A percentile compares a stretch with the other conserved stretches of the same genome.
phyloP scores from a whole-genome alignment of 352 stramenopile genomes.

The Blastocystis sp. region DNA sequence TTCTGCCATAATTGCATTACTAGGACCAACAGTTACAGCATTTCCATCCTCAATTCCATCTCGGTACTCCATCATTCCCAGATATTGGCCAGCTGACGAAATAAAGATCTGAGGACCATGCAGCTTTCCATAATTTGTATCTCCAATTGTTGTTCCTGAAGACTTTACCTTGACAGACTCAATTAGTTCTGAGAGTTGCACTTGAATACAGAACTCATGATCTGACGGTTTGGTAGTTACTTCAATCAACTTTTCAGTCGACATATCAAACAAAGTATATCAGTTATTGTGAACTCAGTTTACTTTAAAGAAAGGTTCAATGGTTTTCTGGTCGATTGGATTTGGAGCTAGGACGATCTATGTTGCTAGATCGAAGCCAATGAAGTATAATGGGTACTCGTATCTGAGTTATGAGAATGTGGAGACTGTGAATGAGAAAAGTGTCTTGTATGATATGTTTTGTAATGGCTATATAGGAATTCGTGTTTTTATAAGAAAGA shows the following conservation, averaged over 20 bases:
- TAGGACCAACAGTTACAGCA: not conserved
- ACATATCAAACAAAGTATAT: no score
- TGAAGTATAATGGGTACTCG: not conserved
- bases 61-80: not conserved
- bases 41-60: not conserved
- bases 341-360: not conserved
- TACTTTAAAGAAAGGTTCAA: not conserved
- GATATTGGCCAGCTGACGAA: not conserved
- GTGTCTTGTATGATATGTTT: not conserved
- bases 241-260: not conserved
- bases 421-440: not conserved
- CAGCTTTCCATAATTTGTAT: not conserved
- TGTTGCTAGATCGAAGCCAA: not conserved
- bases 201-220: not conserved
- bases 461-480: not conserved
- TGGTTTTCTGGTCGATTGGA: not conserved
- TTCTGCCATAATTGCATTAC: not conserved
- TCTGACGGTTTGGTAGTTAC: not conserved
- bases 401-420: not conserved
- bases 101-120: not conserved
- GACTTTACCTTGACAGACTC: not conserved
- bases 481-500: not conserved
- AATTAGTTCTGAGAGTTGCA: not conserved
- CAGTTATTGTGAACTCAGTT: no score
- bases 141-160: not conserved